phyloP scores from a whole-genome alignment of 768 basidiomycete genomes.

The Wakefieldia striispora region DNA sequence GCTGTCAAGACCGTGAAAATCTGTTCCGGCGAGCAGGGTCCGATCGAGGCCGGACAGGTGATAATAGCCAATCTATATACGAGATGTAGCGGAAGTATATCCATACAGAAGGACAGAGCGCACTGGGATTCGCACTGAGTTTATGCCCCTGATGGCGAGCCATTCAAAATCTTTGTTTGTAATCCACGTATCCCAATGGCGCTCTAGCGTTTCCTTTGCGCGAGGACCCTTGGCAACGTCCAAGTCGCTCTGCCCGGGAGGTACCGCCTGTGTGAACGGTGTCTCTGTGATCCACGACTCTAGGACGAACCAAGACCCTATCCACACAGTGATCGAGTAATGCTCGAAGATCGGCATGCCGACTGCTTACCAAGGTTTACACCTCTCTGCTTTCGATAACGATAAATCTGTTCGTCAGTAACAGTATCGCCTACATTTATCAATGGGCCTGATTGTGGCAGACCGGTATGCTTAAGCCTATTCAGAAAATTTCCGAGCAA shows the following conservation, averaged over 20 bases:
- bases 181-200: constrained; percentile 57
- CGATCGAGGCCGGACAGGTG: constrained; percentile 60
- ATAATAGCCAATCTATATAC: constrained; percentile 66
- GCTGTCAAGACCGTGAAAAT: constrained; percentile 51
- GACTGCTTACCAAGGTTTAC: constrained; percentile 66
- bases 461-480: constrained; percentile 13
- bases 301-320: constrained; percentile 77
- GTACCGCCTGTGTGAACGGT: constrained; percentile 53
- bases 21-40: constrained; percentile 59
- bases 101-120: constrained; percentile 41
- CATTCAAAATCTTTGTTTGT: constrained; percentile 52
- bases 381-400: constrained; percentile 74
- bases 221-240: constrained; percentile 60
- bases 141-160: constrained; percentile 52
- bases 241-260: constrained; percentile 63
- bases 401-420: constrained; percentile 35
- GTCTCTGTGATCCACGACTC: constrained; percentile 71
- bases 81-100: neutral
- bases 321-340: constrained; percentile 7
- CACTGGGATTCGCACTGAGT: constrained; percentile 62
- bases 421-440: constrained; percentile 5
- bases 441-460: constrained; percentile 1
- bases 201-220: constrained; percentile 41
- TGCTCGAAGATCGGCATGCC: neutral
- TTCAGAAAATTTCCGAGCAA: constrained; percentile 12